Percentiles rank a stretch among this genome's conserved stretches.
These are phyloP conservation scores for Pseudognaphalium luteoalbum DNA, from an alignment of 129 eudicot species.

Conservation along the genomic window DNA sequence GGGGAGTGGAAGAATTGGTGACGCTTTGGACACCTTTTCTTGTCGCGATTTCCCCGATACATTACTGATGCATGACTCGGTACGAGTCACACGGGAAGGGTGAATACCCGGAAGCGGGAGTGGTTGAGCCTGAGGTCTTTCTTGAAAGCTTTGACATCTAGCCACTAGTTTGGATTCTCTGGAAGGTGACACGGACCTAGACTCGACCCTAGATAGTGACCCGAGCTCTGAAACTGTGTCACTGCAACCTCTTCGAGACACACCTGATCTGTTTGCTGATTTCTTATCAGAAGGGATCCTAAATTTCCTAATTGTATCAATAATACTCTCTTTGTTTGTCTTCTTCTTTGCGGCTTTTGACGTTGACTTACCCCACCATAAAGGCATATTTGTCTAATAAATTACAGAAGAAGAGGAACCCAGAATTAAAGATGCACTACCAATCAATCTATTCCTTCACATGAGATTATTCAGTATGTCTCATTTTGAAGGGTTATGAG, in stretches of 20 bases:
- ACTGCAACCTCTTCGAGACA: conserved; percentile 49
- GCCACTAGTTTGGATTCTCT: conserved; percentile 79
- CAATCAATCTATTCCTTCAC: conserved; percentile 25
- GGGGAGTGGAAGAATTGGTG: conserved; percentile 60
- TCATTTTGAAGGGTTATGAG: conserved; percentile 19
- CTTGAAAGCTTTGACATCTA: conserved; percentile 91
- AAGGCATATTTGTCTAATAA: conserved; percentile 61
- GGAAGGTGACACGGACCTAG: conserved; percentile 90
- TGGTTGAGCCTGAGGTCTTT: conserved; percentile 83
- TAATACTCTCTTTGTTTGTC: conserved; percentile 62
- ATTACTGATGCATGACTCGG: conserved; percentile 61
- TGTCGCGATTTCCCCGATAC: conserved; percentile 51
- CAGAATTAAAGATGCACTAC: conserved; percentile 7
- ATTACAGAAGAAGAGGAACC: conserved; percentile 17
- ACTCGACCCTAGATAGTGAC: conserved; percentile 61
- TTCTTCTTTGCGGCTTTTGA: conserved; percentile 88
- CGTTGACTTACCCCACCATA: conserved; percentile 92
- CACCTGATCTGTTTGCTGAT: conserved; percentile 56
- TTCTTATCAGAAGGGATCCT: conserved; percentile 69
- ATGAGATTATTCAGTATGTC: conserved; percentile 35
- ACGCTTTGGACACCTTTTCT: conserved; percentile 60
- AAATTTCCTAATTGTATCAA: conserved; percentile 72
- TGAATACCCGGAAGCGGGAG: conserved; percentile 79
- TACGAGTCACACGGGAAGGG: conserved; percentile 59
- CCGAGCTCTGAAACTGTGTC: conserved; percentile 74